phyloP scores from a whole-genome alignment of 2,329 filamentous ascomycete genomes.

The Lachnellula cervina region DNA sequence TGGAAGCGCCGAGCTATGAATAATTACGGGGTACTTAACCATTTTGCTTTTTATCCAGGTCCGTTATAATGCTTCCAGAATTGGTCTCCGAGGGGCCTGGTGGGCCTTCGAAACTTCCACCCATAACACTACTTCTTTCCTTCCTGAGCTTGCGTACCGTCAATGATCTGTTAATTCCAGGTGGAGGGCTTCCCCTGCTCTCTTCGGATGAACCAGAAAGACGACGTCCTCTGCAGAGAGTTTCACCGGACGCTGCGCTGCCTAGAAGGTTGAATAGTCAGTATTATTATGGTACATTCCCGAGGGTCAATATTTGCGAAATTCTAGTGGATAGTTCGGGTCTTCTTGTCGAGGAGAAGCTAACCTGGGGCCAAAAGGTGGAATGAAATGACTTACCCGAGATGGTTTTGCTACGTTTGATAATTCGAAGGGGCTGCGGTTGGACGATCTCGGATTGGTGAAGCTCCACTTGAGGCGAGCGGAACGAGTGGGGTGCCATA shows the following conservation, averaged over 20 bases:
- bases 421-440: constrained; percentile 46
- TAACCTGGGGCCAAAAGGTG: too few relatives aligned
- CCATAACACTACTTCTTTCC: constrained; percentile 16
- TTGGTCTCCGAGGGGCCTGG: background rate
- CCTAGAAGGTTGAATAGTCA: background rate
- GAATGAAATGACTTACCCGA: constrained; percentile 6
- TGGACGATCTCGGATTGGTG: constrained; percentile 30
- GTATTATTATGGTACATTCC: background rate
- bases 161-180: constrained; percentile 24
- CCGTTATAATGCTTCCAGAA: constrained; percentile 1
- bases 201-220: constrained; percentile 20
- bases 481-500: constrained; percentile 35
- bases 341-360: too few relatives aligned
- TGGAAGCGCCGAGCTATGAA: background rate
- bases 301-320: too few relatives aligned
- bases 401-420: constrained; percentile 38
- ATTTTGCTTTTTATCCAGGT: constrained; percentile 7
- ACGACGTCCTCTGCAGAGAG: constrained; percentile 19
- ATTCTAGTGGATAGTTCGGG: too few relatives aligned
- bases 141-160: constrained; percentile 27
- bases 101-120: constrained; percentile 15
- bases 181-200: constrained; percentile 27
- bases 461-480: constrained; percentile 32
- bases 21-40: constrained; percentile 3
- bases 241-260: constrained; percentile 19